Evolutionary conservation across 345 rosid genomes (phyloP), one percentile per base, ranked within the genome.

Genomic region (Bretschneidera sinensis): DNA sequence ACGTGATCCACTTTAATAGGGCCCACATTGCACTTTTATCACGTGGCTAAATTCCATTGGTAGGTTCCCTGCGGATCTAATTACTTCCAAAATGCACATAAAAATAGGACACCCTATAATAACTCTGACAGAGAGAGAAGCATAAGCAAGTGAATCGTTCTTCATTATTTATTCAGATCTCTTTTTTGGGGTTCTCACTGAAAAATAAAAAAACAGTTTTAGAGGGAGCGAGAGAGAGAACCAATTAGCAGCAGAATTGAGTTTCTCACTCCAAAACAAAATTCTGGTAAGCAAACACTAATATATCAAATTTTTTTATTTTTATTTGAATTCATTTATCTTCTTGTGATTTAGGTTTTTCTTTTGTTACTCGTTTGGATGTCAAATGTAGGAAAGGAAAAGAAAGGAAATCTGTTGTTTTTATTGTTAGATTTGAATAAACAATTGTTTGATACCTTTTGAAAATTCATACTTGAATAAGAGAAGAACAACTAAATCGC

Each of bases 121-220:
- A 51, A 13, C n/a, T n/a, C n/a, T 1, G 45, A 7, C 9, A 39
- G 45, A 39, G 45, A 39, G 45, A 7, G 45, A 14, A 13, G 45
- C 33, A 11, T 39, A 7, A 14, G 75, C 76, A 1, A 49, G 63
- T 57, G 78, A 73, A 67, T 67, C 63, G 76, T 50, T 54, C 60
- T 34, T 4, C n/a, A n/a, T 11, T 10, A 51, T 53, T n/a, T 52
- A 55, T 18, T 39, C 24, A 54, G 73, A 64, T 60, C 70, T 55
- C 61, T 51, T 17, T 18, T 14, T 28, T 22, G 7, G 25, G 17
- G 43, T 18, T 50, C 51, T 51, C 10, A 43, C 49, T 21, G 35
- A 28, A 20, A 21, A 24, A 45, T 14, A 13, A 24, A 57, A 57
- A 10, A 33, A 19, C 20, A 2, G 11, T 21, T 51, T 51, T 28